Evolutionary conservation across 2,329 filamentous ascomycete species (phyloP), one percentile per base, ranked within the genome.

Genomic region (Neonectria faginata): DNA sequence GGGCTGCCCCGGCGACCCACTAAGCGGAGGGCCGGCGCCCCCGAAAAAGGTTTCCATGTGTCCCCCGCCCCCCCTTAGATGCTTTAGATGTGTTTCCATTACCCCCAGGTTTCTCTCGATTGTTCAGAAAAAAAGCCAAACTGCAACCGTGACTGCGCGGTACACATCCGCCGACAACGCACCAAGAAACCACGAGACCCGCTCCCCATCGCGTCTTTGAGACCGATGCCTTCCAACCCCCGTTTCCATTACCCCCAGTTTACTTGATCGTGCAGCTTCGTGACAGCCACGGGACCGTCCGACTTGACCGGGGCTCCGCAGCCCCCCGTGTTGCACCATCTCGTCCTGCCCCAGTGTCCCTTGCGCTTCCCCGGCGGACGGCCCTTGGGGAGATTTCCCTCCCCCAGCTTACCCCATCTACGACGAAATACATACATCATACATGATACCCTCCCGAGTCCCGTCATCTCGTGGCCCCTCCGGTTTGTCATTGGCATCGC

Each of bases 201-300:
- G 61, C 61, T 51, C 70, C 45, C 36, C 41, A 54, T 69, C 54
- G 53, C 59, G 60, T 67, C 62, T 65, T 67, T 62, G 68, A 62
- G 61, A 71, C 70, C 55, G 39, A 55, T 58, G 57, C 63, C 29
- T 33, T 33, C n/a, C 48, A 18, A 51, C 48, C 66, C 62, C 57
- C 57, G 70, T 76, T 77, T 76, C 69, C 52, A 76, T 78, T 79
- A 79, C 77, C 76, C 76, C 75, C 76, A 72, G 72, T 74, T 79
- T 80, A 79, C 78, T 74, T 79, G 74, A 79, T 79, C 70, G 72
- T 76, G 75, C 75, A 75, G 71, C 66, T 61, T 69, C 70, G 64
- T 65, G 67, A 71, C 69, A 72, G 69, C 73, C 73, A 74, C 71
- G 66, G 62, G 64, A 62, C 67, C 55, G 60, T 41, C 66, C 67